Evolutionary conservation across 192 early-diverging fungal genomes (phyloP), one percentile per base, ranked within the genome.

Genomic region (Coemansia sp.): DNA sequence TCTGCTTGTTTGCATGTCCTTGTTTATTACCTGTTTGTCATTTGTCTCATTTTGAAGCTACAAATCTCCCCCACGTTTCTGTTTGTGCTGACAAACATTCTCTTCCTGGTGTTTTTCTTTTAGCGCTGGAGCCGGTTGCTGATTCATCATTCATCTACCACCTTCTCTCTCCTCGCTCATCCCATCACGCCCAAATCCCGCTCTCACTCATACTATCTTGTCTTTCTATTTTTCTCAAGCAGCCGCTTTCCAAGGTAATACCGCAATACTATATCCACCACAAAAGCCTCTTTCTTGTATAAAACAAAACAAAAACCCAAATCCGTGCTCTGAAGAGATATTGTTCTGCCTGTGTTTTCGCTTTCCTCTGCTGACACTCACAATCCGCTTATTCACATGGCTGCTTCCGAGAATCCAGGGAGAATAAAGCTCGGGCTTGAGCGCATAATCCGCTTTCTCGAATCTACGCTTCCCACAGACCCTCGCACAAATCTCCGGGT

Each of bases 381-480:
- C 61, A n/a, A 43, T 8, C 48, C 19, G 63, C 37, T 36, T 61
- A 47, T 9, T 52, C 58, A 59, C 13, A 72, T 72, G 71, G 65
- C 64, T 16, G 71, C 65, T 43, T 63, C 72, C 1, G 73, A 66
- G 48, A 68, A 42, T 39, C 6, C 65, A 41, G 64, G 49, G 10
- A 72, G 59, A 36, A 78, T 83, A 5, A 52, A 67, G 46, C 68
- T 83, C 13, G 76, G 76, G 12, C 71, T 78, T 39, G 76, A 75
- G 62, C 76, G 85, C 45, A 88, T 90, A 51, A n/a, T 37, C 19
- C 39, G 41, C n/a, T 85, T 91, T 26, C 71, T 93, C 11, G 62
- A 54, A 55, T 22, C 61, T 26, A 48, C 65, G 70, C 41, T 85
- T 62, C 69, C 82, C 60, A 55, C 39, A 6, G 79, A 82, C 59